Percentiles rank a stretch among this genome's conserved stretches.
phyloP scores from a whole-genome alignment of 306 rosid genomes.

The Cicer bijugum region DNA sequence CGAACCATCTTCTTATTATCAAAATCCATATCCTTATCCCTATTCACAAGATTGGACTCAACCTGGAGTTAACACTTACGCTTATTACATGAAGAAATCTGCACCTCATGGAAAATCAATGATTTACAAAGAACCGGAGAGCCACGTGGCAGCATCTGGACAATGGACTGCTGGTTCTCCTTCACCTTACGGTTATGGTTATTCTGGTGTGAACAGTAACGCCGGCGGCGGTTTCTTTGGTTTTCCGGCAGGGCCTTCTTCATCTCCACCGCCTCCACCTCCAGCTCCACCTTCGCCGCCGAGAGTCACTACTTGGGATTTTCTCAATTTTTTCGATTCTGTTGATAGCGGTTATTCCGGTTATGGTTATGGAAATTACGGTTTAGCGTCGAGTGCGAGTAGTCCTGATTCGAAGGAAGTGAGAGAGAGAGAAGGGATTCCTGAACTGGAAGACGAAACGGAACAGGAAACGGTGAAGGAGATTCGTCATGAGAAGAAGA shows the following conservation, averaged over 20 bases:
- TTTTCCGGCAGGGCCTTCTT: slow-evolving; percentile 44
- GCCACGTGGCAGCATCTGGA: slow-evolving; percentile 48
- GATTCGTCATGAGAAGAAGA: slow-evolving; percentile 46
- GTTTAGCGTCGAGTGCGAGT: slow-evolving; percentile 67
- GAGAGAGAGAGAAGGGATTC: slow-evolving; percentile 96
- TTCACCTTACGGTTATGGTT: slow-evolving; percentile 46
- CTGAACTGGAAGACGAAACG: slow-evolving; percentile 92
- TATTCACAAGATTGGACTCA: slow-evolving; percentile 44
- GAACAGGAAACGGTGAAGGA: slow-evolving; percentile 66
- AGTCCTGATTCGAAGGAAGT: slow-evolving; percentile 95
- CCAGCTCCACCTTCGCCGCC: slow-evolving; percentile 95
- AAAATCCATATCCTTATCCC: slow-evolving; percentile 32
- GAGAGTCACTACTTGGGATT: slow-evolving; percentile 76
- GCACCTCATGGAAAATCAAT: slow-evolving; percentile 58
- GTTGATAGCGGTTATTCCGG: slow-evolving; percentile 58
- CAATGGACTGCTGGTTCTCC: slow-evolving; percentile 58
- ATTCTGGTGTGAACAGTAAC: neutral
- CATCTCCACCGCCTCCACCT: slow-evolving; percentile 58
- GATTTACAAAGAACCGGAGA: slow-evolving; percentile 62
- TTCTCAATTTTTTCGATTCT: slow-evolving; percentile 70
- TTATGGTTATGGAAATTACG: slow-evolving; percentile 55
- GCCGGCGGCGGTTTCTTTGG: slow-evolving; percentile 62
- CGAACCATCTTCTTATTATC: slow-evolving; percentile 20
- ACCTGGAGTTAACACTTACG: slow-evolving; percentile 47
- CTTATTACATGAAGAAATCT: slow-evolving; percentile 71